Evolutionary conservation across 305 asterid genomes (phyloP), one percentile per base, ranked within the genome.

Genomic region (Fraxinus dipetala): DNA sequence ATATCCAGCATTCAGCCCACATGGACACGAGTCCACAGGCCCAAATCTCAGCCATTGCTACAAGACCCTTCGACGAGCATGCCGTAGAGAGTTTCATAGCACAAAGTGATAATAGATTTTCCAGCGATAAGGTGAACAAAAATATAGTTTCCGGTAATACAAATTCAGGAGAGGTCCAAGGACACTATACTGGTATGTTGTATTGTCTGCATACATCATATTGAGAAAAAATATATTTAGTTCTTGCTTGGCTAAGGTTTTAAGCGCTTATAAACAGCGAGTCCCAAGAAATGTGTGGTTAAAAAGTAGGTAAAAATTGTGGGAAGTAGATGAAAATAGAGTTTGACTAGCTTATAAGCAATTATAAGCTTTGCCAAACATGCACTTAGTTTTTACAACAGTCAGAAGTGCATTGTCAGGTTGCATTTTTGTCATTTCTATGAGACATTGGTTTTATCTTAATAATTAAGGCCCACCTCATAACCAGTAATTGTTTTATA

Each of bases 371-470:
- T 56, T 56, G 28, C 67, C 67, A 18, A 54, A 18, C 26, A 56
- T 56, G 26, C 13, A 18, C 67, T 76, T 32, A 24, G 80, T 70
- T 31, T 34, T 38, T 77, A 31, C n/a, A 61, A 24, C 2, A 77
- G 59, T 45, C 77, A 73, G 67, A 16, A 72, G 18, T 48, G 38
- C 26, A 84, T 28, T 61, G 75, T 32, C 40, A 16, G 31, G 28
- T 72, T 40, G 54, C 13, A 31, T 31, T 70, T 59, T 72, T 75
- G 61, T 40, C 74, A 51, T 69, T 54, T 77, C 87, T 26, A 82
- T 13, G 76, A 75, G 80, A 79, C 69, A 72, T 72, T 56, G 40
- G 28, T 26, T 26, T 26, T 26, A 26, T 26, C 28, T 26, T 26
- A 26, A 26, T 26, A 26, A 26, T 26, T 26, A 26, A 26, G 28